Base-by-base conservation (phyloP, 2,329 filamentous ascomycete species). In the Trichothecium sympodiale region DNA sequence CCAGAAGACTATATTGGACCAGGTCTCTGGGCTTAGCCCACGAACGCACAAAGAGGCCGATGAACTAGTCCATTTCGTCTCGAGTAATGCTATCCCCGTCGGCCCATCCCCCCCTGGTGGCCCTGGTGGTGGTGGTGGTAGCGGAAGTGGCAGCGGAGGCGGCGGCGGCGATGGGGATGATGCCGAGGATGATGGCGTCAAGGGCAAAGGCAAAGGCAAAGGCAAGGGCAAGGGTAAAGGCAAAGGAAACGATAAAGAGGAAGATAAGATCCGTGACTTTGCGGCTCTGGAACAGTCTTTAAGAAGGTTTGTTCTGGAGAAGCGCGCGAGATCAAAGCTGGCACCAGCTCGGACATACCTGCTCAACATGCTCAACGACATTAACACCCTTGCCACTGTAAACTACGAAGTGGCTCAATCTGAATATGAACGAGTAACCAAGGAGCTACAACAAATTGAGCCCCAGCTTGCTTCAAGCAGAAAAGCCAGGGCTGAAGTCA, bases 61-160 rank as follows among this genome's bases (percentile, higher is more conserved):
- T 2, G 91, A 98, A 52, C 68, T 98, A 7, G 91, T 98, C 4
- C 91, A 98, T 54, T 98, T 98, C 47, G 91, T 98, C 3, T 96
- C 91, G 2, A 96, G 89, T 53, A 94, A 95, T 54, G 88, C 88
- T 4, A 83, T 98, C 40, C 89, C 89, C 0, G 79, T 83, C 37
- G 71, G 69, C 1, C 72, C 77, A 8, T 59, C 71, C 1, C 67
- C 73, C 13, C 64, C 69, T 3, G 66, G 71, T n/a, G 67, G 66
- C 27, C 70, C 68, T 8, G 70, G 70, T 23, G 61, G 65, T 39
- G 69, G 68, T 30, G 69, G 70, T 29, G 70, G 69, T 27, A 65
- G 64, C 42, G 58, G 62, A 14, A 67, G 68, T 37, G 69, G 67
- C 20, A 69, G 69, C 25, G 71, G 69, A 29, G 74, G 70, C n/a